These are phyloP conservation scores for Phylloporus arenicola DNA, from an alignment of 768 basidiomycete species.

Conservation along the genomic window DNA sequence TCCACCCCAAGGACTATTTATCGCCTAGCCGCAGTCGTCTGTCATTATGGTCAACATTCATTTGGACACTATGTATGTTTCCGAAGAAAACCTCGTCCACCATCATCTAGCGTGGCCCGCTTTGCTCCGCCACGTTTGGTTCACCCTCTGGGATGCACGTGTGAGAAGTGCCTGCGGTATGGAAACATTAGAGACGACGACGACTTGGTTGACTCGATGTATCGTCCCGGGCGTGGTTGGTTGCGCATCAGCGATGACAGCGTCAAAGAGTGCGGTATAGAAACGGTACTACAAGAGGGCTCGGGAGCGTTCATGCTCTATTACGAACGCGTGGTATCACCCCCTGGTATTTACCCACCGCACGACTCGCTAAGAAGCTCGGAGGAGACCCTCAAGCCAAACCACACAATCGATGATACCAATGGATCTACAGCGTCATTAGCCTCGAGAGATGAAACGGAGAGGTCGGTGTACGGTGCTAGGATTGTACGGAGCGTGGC, in stretches of 20 bases:
- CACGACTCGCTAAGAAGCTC: slow-evolving; percentile 42
- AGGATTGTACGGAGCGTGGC: slow-evolving; percentile 56
- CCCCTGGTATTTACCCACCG: slow-evolving; percentile 30
- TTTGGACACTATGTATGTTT: slow-evolving; percentile 95
- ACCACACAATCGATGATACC: slow-evolving; percentile 31
- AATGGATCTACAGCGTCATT: slow-evolving; percentile 48
- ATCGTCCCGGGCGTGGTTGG: slow-evolving; percentile 65
- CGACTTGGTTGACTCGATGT: slow-evolving; percentile 29
- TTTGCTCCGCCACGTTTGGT: slow-evolving; percentile 34
- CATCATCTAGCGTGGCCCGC: slow-evolving; percentile 35
- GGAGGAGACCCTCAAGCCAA: slow-evolving; percentile 62
- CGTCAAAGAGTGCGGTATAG: slow-evolving; percentile 70
- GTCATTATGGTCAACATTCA: slow-evolving; percentile 88
- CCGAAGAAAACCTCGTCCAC: slow-evolving; percentile 68
- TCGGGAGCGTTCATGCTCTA: slow-evolving; percentile 86
- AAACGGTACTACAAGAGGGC: slow-evolving; percentile 68
- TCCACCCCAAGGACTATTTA: slow-evolving; percentile 66
- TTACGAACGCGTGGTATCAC: slow-evolving; percentile 68
- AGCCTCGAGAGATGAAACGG: slow-evolving; percentile 22
- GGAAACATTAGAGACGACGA: slow-evolving; percentile 59
- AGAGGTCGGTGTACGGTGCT: slow-evolving; percentile 33
- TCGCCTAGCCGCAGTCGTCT: slow-evolving; percentile 78
- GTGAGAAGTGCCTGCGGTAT: slow-evolving; percentile 40
- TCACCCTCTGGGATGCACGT: slow-evolving; percentile 43
- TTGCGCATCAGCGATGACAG: slow-evolving; percentile 82